Percentiles rank a stretch among this genome's conserved stretches.
phyloP scores from a whole-genome alignment of 2,329 filamentous ascomycete genomes.

The Talaromyces sp. region DNA sequence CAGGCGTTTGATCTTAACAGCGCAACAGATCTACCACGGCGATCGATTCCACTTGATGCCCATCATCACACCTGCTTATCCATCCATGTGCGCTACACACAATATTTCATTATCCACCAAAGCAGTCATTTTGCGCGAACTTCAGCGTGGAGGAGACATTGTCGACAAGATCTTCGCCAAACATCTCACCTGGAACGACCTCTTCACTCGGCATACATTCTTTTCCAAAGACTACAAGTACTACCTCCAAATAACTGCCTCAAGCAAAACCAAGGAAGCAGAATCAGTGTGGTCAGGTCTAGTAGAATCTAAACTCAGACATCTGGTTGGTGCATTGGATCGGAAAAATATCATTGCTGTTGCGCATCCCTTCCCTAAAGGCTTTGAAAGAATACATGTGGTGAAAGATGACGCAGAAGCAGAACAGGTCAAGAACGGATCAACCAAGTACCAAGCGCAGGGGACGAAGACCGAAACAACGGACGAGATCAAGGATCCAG shows the following conservation, averaged over 20 bases:
- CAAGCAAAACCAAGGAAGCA: constrained; percentile 77
- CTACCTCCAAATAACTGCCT: constrained; percentile 83
- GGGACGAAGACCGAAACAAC: constrained; percentile 51
- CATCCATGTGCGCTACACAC: constrained; percentile 96
- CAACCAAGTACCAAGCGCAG: constrained; percentile 57
- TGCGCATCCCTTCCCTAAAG: constrained; percentile 89
- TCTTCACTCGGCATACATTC: constrained; percentile 88
- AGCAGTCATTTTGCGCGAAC: constrained; percentile 76
- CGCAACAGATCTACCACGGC: constrained; percentile 66
- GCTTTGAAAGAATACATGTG: constrained; percentile 76
- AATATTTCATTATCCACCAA: constrained; percentile 87
- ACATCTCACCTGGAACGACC: constrained; percentile 75
- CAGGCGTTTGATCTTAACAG: not conserved
- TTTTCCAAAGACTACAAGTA: constrained; percentile 94
- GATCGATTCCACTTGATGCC: constrained; percentile 93
- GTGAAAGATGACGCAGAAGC: constrained; percentile 62
- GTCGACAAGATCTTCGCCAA: constrained; percentile 75
- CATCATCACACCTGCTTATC: constrained; percentile 95
- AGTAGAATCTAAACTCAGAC: constrained; percentile 87
- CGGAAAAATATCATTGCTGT: constrained; percentile 74
- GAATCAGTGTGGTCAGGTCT: constrained; percentile 86
- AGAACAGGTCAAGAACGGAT: constrained; percentile 61
- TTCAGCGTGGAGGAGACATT: constrained; percentile 72
- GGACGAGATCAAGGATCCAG: constrained; percentile 50
- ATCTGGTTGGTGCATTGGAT: constrained; percentile 80